phyloP scores from a whole-genome alignment of 2,329 filamentous ascomycete species.

The Tolypocladium tundrense region DNA sequence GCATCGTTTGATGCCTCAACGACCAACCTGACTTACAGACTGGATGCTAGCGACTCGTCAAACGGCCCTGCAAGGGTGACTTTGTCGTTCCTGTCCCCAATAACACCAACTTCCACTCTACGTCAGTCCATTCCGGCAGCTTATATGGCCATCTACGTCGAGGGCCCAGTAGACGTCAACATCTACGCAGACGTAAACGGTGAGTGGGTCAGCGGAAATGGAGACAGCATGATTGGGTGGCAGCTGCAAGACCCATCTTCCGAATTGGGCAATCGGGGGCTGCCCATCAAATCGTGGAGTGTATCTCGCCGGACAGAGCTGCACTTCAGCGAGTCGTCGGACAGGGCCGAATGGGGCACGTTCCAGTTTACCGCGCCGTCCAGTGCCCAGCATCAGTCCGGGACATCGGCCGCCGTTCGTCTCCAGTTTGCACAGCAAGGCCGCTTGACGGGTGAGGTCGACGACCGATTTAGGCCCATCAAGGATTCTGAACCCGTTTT shows the following conservation, averaged over 20 bases:
- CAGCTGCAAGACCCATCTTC: slow-evolving; percentile 29
- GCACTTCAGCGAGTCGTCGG: slow-evolving; percentile 62
- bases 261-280: slow-evolving; percentile 6
- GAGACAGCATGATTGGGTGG: slow-evolving; percentile 62
- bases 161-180: slow-evolving; percentile 54
- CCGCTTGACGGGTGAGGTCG: slow-evolving; percentile 54
- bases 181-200: slow-evolving; percentile 61
- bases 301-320: slow-evolving; percentile 50
- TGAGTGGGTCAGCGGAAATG: slow-evolving; percentile 73
- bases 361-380: slow-evolving; percentile 65
- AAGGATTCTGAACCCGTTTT: slow-evolving; percentile 75
- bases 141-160: slow-evolving; percentile 62
- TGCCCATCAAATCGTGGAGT: slow-evolving; percentile 54
- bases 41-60: slow-evolving; percentile 18
- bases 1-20: slow-evolving; percentile 38
- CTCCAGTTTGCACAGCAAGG: slow-evolving; percentile 60
- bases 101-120: slow-evolving; percentile 71
- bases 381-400: slow-evolving; percentile 59
- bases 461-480: slow-evolving; percentile 56
- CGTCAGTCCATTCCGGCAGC: slow-evolving; percentile 74
- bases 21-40: slow-evolving; percentile 38
- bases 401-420: slow-evolving; percentile 55
- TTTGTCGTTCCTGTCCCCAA: slow-evolving; percentile 58
- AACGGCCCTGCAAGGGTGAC: slow-evolving; percentile 24
- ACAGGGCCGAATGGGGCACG: slow-evolving; percentile 77